Evolutionary conservation across 2,329 filamentous ascomycete genomes (phyloP), one percentile per base, ranked within the genome.

Genomic region (Verticillium longisporum): DNA sequence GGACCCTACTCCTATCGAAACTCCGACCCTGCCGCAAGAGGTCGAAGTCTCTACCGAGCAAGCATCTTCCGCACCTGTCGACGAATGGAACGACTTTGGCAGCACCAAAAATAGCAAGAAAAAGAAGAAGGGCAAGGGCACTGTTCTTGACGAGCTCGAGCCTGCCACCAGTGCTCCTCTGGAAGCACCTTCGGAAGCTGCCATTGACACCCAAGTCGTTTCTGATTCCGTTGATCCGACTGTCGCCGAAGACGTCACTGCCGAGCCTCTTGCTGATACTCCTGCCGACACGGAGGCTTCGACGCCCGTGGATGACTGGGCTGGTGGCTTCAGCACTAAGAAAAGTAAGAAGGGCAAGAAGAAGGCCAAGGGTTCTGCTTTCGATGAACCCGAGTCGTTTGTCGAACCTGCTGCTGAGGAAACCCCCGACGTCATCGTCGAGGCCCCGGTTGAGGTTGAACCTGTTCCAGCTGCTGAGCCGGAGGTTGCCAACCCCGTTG

Each of bases 101-200:
- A 64, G 58, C 59, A 66, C 60, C 61, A 70, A 62, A 68, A 71
- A 65, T 56, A 59, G 61, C 61, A 70, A 72, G 56, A 71, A 68
- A 64, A 68, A 69, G 61, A 69, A 72, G 61, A 63, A 70, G 60
- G 60, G 62, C 31, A 66, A 66, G 53, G 59, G 26, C 10, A 14
- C 21, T 21, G 41, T 36, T 13, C 53, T 58, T 36, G 57, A 50
- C 34, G 36, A 26, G 33, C 26, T 6, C 31, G 53, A 60, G 13
- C n/a, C 53, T 33, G 26, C 59, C 6, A 31, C 55, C 11, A 37
- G 15, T 3, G 33, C 55, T 11, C 34, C 55, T 21, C 15, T 37
- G 3, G 32, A 36, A 21, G 32, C 32, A 36, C 54, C 55, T 14
- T 21, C 9, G 33, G 36, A 36, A 6, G 36, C 14, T 41, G 36